Conservation (phyloP, 352 stramenopile genomes). For the Peronospora destructor region DNA sequence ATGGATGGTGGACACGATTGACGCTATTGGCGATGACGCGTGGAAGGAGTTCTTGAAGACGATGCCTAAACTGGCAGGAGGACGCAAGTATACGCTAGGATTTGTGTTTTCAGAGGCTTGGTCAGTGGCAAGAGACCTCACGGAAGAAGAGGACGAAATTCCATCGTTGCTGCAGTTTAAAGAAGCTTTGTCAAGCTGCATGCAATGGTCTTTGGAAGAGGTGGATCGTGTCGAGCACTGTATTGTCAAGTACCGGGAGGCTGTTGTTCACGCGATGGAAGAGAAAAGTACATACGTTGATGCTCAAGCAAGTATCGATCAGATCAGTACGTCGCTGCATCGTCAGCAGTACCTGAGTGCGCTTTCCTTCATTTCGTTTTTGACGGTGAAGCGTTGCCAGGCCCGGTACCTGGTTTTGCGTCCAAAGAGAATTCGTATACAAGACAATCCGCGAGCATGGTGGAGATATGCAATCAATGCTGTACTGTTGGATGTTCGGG, state of each 20-base stretch:
- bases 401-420: constrained; percentile 50
- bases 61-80: constrained; percentile 68
- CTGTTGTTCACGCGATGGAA: constrained; percentile 76
- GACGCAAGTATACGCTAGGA: constrained; percentile 71
- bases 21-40: constrained; percentile 53
- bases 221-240: constrained; percentile 52
- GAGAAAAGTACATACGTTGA: constrained; percentile 87
- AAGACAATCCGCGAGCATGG: constrained; percentile 49
- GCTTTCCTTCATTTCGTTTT: constrained; percentile 66
- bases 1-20: constrained; percentile 75
- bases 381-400: constrained; percentile 55
- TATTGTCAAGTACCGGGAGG: constrained; percentile 68
- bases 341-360: constrained; percentile 70
- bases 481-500: constrained; percentile 63
- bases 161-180: constrained; percentile 71
- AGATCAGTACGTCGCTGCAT: constrained; percentile 57
- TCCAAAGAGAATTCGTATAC: constrained; percentile 38
- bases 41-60: constrained; percentile 62
- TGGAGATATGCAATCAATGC: constrained; percentile 74
- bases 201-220: constrained; percentile 63
- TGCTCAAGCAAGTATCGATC: constrained; percentile 58
- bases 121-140: constrained; percentile 64
- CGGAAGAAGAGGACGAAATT: constrained; percentile 71
- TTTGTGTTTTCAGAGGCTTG: constrained; percentile 85
- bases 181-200: constrained; percentile 57